Base-by-base conservation (phyloP, 495 filamentous ascomycete genomes). In the Penicillium ucsense region DNA sequence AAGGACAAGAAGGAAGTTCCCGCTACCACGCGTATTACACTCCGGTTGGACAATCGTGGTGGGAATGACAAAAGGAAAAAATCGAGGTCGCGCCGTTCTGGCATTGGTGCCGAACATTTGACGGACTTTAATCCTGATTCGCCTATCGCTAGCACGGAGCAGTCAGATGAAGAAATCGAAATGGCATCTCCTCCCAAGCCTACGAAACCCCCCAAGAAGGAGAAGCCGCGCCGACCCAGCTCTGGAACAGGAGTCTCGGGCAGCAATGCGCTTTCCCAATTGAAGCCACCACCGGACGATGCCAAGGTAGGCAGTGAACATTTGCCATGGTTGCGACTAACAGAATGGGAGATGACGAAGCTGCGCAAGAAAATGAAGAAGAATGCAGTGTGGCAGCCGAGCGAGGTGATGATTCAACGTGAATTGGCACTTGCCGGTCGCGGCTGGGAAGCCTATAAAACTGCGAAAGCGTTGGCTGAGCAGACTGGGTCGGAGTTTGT, bases 321-420 rank as follows among this genome's bases (percentile, higher is more conserved):
- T 56, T 71, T 85, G 31, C 92, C 92, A 1, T 98, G 92, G 92
- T 74, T 91, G 51, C 84, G 88, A 45, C 75, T 98, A 35, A 96
- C 89, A 0, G 79, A 84, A 29, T 96, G 82, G 66, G 92, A 98
- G 55, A 88, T 98, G 69, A 90, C 88, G 3, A 83, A 82, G 43
- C 72, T 98, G 9, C 77, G 92, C 40, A 97, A 97, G 68, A 79
- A 88, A 44, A 98, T 98, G 92, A 98, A 98, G 72, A 98, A 98
- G 77, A 98, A 98, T 55, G 86, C 91, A 0, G 81, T 89, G 5
- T 98, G 92, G 92, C 83, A 83, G 35, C 92, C 92, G 0, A 94
- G 88, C 55, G 88, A 94, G 51, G 94, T 94, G 0, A 98, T 98
- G 92, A 91, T 97, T 38, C 79, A 88, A 27, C 79, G 90, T 8